A percentile compares a stretch with the other conserved stretches of the same genome.
phyloP scores from a whole-genome alignment of 129 eudicot species.

The Chrysanthemum makinoi region DNA sequence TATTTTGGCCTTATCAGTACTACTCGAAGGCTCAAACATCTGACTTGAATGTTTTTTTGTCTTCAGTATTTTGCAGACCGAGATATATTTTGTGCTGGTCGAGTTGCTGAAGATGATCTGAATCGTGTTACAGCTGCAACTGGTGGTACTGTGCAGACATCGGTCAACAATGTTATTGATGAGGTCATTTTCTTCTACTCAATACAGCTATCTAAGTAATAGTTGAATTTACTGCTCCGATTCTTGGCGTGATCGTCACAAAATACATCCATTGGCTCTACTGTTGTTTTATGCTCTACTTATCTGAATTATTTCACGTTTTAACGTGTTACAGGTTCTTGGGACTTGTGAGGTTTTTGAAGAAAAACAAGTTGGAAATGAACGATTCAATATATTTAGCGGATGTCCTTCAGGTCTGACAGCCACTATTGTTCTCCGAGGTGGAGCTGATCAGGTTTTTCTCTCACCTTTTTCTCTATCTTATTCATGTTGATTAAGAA shows the following conservation, averaged over 20 bases:
- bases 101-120: constrained; percentile 96
- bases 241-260: no score
- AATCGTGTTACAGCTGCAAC: constrained; percentile 95
- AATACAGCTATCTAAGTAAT: background rate
- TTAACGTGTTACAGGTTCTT: constrained; percentile 54
- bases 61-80: constrained; percentile 97
- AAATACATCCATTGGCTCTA: background rate
- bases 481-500: background rate
- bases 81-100: constrained; percentile 98
- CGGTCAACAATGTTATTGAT: constrained; percentile 88
- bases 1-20: background rate
- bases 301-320: background rate
- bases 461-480: background rate
- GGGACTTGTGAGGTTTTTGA: constrained; percentile 83
- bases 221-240: background rate
- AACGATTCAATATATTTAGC: constrained; percentile 83
- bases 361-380: constrained; percentile 87
- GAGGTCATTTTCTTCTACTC: constrained; percentile 47
- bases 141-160: constrained; percentile 95
- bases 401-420: constrained; percentile 86
- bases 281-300: constrained; percentile 5
- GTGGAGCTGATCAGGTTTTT: constrained; percentile 90
- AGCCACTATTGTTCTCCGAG: constrained; percentile 89
- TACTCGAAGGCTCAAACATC: background rate
- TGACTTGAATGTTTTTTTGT: constrained; percentile 20